Percentiles rank a stretch among this genome's conserved stretches.
Conservation (phyloP, 257 asterid species). For the Solanum dulcamara region DNA sequence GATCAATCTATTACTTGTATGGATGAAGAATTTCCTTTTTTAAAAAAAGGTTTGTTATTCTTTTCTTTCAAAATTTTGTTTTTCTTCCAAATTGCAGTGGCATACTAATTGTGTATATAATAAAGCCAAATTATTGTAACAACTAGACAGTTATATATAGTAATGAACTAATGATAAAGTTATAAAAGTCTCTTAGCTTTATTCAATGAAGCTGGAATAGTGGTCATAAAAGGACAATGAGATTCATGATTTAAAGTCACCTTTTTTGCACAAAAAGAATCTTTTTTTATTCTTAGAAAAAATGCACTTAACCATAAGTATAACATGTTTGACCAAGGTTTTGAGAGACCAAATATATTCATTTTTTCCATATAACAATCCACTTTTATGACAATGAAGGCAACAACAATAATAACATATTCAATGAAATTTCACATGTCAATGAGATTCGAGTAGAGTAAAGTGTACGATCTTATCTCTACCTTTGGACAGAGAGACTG, state of each 20-base stretch:
- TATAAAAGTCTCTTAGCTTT: not conserved
- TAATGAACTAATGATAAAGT: not conserved
- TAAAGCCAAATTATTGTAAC: not conserved
- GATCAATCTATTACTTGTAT: not conserved
- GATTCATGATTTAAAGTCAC: not conserved
- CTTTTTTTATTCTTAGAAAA: not conserved
- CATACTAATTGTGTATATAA: not conserved
- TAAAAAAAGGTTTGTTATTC: not conserved
- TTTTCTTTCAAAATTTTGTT: not conserved
- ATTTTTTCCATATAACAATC: not conserved
- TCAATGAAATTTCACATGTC: not conserved
- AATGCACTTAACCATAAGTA: not conserved
- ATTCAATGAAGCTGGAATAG: not conserved
- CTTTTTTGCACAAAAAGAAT: not conserved
- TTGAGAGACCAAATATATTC: not conserved
- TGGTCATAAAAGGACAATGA: not conserved
- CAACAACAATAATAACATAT: not conserved
- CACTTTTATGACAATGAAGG: not conserved
- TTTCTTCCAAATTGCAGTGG: not conserved
- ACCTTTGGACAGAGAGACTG: accelerated
- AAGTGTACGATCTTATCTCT: not conserved
- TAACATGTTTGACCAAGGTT: not conserved
- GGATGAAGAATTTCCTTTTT: not conserved
- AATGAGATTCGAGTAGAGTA: accelerated
- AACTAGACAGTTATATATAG: not conserved